Conservation (phyloP, 2,329 filamentous ascomycete genomes). For the Colletotrichum lentis region DNA sequence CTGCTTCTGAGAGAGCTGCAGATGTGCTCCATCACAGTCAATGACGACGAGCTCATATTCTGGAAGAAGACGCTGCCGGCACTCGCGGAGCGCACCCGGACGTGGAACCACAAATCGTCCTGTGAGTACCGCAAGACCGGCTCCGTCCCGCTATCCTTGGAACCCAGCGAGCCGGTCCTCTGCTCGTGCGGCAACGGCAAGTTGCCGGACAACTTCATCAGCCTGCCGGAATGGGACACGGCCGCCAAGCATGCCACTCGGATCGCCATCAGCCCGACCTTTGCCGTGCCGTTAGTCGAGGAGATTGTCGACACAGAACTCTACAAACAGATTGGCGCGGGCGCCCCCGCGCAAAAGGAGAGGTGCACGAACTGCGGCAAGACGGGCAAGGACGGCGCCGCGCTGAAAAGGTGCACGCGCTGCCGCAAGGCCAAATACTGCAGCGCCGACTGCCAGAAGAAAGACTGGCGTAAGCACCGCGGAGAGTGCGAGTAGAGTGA, state of each 20-base stretch:
- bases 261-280: constrained; percentile 65
- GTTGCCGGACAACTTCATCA: constrained; percentile 51
- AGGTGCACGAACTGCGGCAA: constrained; percentile 52
- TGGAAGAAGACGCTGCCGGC: constrained; percentile 58
- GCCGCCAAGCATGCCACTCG: constrained; percentile 58
- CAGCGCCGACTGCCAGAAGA: constrained; percentile 60
- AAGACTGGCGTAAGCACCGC: constrained; percentile 62
- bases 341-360: constrained; percentile 26
- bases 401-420: constrained; percentile 55
- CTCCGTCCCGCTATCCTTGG: constrained; percentile 51
- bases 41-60: constrained; percentile 65
- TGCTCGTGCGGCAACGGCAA: constrained; percentile 57
- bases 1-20: constrained; percentile 49
- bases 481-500: constrained; percentile 48
- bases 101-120: constrained; percentile 52
- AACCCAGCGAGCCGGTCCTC: constrained; percentile 49
- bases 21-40: constrained; percentile 50
- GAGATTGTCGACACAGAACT: constrained; percentile 45
- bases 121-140: constrained; percentile 55
- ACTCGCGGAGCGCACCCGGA: constrained; percentile 58
- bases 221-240: constrained; percentile 54
- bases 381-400: constrained; percentile 42
- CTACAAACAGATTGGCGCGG: constrained; percentile 2
- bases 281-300: constrained; percentile 55
- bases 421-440: constrained; percentile 61